These are phyloP conservation scores for Lachancea waltii DNA, from an alignment of 805 yeast species.

Conservation along the genomic window DNA sequence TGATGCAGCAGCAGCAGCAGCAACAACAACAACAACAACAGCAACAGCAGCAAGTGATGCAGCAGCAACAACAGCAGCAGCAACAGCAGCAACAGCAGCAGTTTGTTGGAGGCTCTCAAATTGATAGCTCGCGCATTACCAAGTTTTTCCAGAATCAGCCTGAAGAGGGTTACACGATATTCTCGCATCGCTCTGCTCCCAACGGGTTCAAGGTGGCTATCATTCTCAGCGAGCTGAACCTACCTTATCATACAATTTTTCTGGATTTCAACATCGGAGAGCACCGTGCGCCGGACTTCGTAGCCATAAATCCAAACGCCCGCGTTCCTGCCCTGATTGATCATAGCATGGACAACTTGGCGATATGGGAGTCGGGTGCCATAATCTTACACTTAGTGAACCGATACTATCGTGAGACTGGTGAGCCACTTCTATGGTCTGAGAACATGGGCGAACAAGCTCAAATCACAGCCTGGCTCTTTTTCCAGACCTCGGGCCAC, in stretches of 20 bases:
- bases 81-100: conserved; percentile 19
- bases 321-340: conserved; percentile 92
- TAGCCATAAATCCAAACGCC: conserved; percentile 91
- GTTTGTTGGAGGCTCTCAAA: conserved; percentile 19
- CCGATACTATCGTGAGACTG: conserved; percentile 52
- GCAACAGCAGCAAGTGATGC: conserved; percentile 7
- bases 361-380: conserved; percentile 95
- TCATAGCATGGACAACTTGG: conserved; percentile 69
- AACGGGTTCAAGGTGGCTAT: conserved; percentile 96
- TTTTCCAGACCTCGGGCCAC: conserved; percentile 93
- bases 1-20: conserved; percentile 15
- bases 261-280: conserved; percentile 85
- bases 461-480: conserved; percentile 81
- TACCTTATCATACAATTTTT: conserved; percentile 72
- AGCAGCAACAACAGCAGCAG: conserved; percentile 16
- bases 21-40: conserved; percentile 18
- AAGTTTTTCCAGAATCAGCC: conserved; percentile 74
- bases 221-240: conserved; percentile 73
- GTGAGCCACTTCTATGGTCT: conserved; percentile 70
- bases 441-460: conserved; percentile 72
- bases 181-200: conserved; percentile 84
- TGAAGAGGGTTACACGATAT: conserved; percentile 73
- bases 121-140: conserved; percentile 53
- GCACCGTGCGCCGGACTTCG: conserved; percentile 89
- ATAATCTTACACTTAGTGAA: conserved; percentile 77